Evolutionary conservation across 2,329 filamentous ascomycete species (phyloP), one percentile per base, ranked within the genome.

Genomic region (Nemania serpens): DNA sequence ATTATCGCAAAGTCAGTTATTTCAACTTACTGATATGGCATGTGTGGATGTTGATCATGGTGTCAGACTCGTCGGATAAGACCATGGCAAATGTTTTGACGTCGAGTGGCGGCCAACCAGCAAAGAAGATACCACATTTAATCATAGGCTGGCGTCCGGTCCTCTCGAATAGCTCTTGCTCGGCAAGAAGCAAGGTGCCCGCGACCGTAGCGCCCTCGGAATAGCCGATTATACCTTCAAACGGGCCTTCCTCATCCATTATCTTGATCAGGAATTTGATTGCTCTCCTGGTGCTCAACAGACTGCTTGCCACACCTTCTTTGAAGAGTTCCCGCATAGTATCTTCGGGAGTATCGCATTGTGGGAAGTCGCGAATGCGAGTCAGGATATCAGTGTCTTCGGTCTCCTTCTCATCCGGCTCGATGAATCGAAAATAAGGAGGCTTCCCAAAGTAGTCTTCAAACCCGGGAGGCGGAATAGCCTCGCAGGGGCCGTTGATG

Each of bases 361-460:
- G 76, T 0, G 82, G 82, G 45, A 85, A 84, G 52, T 85, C 81
- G 25, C 82, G 79, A 63, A 87, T 81, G 50, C 79, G 79, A 34
- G 79, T 75, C 47, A 84, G 67, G 1, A 84, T 75, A 62, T 82
- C 78, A 48, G 80, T 79, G 10, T 80, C 71, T 13, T 76, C 68
- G 5, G 73, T 73, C 39, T 77, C 73, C 58, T 78, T 78, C 34
- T 81, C 76, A 51, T 76, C 76, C 3, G 79, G 77, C 64, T 83
- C 79, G 59, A 85, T 82, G 71, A 85, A 85, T 33, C 83, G 80
- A 70, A 78, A 85, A 65, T 84, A 81, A 7, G 83, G 84, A 0
- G 80, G 80, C 5, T 77, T 76, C 13, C 84, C 84, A 69, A 86
- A 86, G 71, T 83, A 86, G 48, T 83, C 78, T 58, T 83, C 82